Evolutionary conservation across 805 yeast genomes (phyloP).

Genomic region (Saccharomycopsis sp.): DNA sequence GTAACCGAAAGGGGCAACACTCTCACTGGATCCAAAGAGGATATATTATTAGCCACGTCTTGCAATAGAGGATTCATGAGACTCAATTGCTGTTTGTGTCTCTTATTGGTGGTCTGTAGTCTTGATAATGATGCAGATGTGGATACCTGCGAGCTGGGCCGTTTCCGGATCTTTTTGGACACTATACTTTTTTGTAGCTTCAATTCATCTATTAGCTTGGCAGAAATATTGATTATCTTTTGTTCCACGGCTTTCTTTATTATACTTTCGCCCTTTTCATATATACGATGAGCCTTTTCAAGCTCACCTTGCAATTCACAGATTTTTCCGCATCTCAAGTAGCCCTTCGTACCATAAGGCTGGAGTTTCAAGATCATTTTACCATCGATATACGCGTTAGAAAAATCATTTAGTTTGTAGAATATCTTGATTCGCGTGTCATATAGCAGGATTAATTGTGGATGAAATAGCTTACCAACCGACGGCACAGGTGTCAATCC

Average conservation of each 20-base stretch:
- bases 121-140: background rate
- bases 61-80: background rate
- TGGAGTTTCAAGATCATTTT: slow-evolving; percentile 9
- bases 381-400: slow-evolving; percentile 19
- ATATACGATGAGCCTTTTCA: slow-evolving; percentile 7
- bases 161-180: background rate
- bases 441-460: slow-evolving; percentile 8
- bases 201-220: slow-evolving; percentile 5
- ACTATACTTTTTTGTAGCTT: background rate
- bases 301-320: slow-evolving; percentile 2
- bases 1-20: slow-evolving; percentile 11
- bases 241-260: slow-evolving; percentile 1
- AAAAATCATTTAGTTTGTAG: slow-evolving; percentile 24
- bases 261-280: slow-evolving; percentile 7
- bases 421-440: slow-evolving; percentile 22
- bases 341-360: slow-evolving; percentile 18
- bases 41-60: background rate
- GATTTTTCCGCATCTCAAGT: slow-evolving; percentile 14
- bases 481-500: slow-evolving; percentile 13
- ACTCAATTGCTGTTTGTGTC: background rate
- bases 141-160: background rate
- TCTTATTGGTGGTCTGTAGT: background rate
- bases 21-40: slow-evolving; percentile 1
- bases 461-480: slow-evolving; percentile 11
- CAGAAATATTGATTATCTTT: slow-evolving; percentile 9